Evolutionary conservation across 1,284 basidiomycete genomes (phyloP).

Genomic region (Trametes sp.): DNA sequence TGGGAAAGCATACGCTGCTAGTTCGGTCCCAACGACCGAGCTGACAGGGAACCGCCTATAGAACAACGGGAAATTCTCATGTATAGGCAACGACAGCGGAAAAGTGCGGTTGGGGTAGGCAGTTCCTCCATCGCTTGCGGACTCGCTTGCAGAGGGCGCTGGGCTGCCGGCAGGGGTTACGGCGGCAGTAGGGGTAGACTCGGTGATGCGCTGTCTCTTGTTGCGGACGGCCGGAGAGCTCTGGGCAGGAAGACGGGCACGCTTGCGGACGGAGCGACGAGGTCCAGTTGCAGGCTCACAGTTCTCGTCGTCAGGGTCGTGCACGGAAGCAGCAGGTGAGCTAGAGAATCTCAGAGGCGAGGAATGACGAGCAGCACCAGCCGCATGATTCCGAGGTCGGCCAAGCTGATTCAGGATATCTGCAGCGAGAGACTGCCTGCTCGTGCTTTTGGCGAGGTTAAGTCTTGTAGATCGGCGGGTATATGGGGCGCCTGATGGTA

Average conservation of each 20-base stretch:
- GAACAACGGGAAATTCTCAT: constrained; percentile 59
- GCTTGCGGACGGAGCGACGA: constrained; percentile 18
- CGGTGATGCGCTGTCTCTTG: constrained; percentile 17
- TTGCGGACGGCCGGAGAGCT: neutral
- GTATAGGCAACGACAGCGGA: constrained; percentile 53
- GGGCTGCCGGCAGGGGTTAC: no score
- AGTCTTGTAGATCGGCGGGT: constrained; percentile 5
- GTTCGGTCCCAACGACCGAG: constrained; percentile 52
- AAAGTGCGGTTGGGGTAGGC: constrained; percentile 51
- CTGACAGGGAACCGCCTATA: constrained; percentile 73
- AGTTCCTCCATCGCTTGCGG: neutral
- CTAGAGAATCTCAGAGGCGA: constrained; percentile 15
- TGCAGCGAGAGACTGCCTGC: constrained; percentile 12
- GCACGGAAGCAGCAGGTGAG: constrained; percentile 12
- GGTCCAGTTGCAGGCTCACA: constrained; percentile 11
- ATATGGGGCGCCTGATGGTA: neutral
- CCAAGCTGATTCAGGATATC: constrained; percentile 22
- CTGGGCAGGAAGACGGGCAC: neutral
- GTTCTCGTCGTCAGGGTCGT: constrained; percentile 29
- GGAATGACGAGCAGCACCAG: neutral
- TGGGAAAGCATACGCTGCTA: constrained; percentile 34
- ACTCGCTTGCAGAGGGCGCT: no score
- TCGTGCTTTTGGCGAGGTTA: neutral
- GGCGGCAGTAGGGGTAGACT: neutral
- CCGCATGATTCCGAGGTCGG: neutral